Base-by-base conservation (phyloP, 2,329 filamentous ascomycete species). In the Sclerotinia spermophila region DNA sequence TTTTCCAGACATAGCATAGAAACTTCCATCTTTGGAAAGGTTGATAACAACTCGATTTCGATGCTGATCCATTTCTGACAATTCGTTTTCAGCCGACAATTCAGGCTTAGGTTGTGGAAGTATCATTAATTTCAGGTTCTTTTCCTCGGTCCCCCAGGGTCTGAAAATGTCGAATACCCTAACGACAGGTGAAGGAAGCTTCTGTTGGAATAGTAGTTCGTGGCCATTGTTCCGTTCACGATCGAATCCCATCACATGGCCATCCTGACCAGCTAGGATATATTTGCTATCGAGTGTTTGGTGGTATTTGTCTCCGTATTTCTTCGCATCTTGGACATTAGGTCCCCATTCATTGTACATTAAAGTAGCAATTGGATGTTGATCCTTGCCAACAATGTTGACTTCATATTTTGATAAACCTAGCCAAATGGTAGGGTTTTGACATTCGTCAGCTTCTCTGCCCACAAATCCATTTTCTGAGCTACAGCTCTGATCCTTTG, bases 341-440 rank as follows among this genome's bases (percentile, higher is more conserved):
- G 94, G 92, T 0, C 89, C 90, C 96, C 96, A 99, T 80, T 99
- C 96, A 17, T 93, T 92, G 79, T 96, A 99, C 74, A 89, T 94
- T 75, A 99, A 87, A 0, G 93, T 97, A 77, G 94, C 97, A 73
- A 99, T 91, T 11, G 89, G 87, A 71, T 90, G 87, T 1, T 91
- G 90, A 5, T 88, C 90, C 75, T 91, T 87, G 72, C 92, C 90
- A 74, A 94, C 91, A 59, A 99, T 96, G 70, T 87, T 89, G 72
- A 99, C 90, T 8, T 88, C 95, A 81, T 99, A 99, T 80, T 97
- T 94, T 53, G 93, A 93, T 67, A 93, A 88, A 40, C 93, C 94
- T 1, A 97, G 85, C 0, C 92, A 94, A 72, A 97, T 87, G 45
- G 91, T 96, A 44, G 93, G 92, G 58, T 87, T 89, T 15, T 91